Percentiles rank a stretch among this genome's conserved stretches.
These are phyloP conservation scores for Naganishia vaughanmartiniae DNA, from an alignment of 768 basidiomycete species.

Conservation along the genomic window DNA sequence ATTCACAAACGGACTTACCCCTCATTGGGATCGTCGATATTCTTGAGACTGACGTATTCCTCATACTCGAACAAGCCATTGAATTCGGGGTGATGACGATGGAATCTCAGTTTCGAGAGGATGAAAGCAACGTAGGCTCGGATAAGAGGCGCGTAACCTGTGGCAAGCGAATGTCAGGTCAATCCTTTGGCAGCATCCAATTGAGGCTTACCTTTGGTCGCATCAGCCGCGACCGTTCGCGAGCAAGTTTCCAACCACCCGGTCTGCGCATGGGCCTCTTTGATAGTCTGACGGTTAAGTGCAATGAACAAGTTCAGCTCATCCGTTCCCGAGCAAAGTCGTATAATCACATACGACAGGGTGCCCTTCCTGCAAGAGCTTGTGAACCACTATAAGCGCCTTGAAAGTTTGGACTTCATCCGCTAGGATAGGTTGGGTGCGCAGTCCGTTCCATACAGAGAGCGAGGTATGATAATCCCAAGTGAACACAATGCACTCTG, in stretches of 20 bases:
- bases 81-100: conserved; percentile 92
- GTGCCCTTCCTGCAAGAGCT: conserved; percentile 96
- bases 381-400: conserved; percentile 93
- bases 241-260: conserved; percentile 98
- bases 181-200: conserved; percentile 75
- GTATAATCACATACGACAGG: conserved; percentile 64
- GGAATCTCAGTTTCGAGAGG: conserved; percentile 90
- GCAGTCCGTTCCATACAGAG: conserved; percentile 94
- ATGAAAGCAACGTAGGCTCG: conserved; percentile 95
- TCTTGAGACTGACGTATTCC: conserved; percentile 94
- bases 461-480: conserved; percentile 99
- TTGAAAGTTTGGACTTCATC: conserved; percentile 99
- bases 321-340: not conserved
- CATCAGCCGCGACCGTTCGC: conserved; percentile 76
- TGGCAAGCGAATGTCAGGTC: not conserved
- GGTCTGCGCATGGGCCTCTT: conserved; percentile 94
- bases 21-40: conserved; percentile 98
- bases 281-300: conserved; percentile 66
- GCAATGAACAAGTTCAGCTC: not conserved
- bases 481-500: conserved; percentile 97
- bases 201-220: no score
- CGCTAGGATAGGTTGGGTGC: conserved; percentile 92
- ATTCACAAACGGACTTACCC: conserved; percentile 62
- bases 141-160: conserved; percentile 90
- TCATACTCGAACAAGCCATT: conserved; percentile 99